Evolutionary conservation across 2,329 filamentous ascomycete genomes (phyloP), one percentile per base, ranked within the genome.

Genomic region (Calonectria multiphialidica): DNA sequence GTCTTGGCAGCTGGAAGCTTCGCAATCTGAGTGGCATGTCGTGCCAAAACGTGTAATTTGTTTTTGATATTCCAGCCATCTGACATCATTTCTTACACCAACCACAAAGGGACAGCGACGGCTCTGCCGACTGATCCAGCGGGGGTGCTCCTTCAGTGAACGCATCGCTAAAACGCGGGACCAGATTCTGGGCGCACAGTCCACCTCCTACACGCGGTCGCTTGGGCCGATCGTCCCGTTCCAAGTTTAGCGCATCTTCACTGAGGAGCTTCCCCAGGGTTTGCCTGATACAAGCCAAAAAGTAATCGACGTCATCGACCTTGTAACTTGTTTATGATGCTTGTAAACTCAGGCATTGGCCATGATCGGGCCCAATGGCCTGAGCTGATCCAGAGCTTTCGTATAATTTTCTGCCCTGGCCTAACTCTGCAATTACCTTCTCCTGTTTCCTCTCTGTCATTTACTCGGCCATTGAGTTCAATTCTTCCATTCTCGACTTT

Each of bases 231-330:
- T 71, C 64, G 18, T 64, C 4, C 37, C n/a, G 37, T 7, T 28
- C 10, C 15, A 2, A 23, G 64, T 8, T 63, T 72, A 70, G 70
- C 44, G 66, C 66, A 61, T 42, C 49, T 21, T 37, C 49, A 13
- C 25, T 44, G 30, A 45, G 66, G 30, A 66, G 63, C 71, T 68
- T 57, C 15, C 15, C 47, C 47, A 21, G 23, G 30, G 21, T 66
- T 63, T 44, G 47, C 40, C 62, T 55, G 65, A 62, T 67, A 70
- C 73, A 68, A 70, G 69, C 62, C 53, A 42, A 33, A 44, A 42
- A 28, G 63, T 33, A 64, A 75, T 75, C 75, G 75, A 78, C 77
- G 77, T 78, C 77, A 78, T 78, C 63, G 77, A 78, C 71, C 50
- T 78, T 64, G 62, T 25, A 59, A 42, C 76, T 72, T 70, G 72